phyloP scores from a whole-genome alignment of 768 basidiomycete genomes.

The Boletus eberwhitei region DNA sequence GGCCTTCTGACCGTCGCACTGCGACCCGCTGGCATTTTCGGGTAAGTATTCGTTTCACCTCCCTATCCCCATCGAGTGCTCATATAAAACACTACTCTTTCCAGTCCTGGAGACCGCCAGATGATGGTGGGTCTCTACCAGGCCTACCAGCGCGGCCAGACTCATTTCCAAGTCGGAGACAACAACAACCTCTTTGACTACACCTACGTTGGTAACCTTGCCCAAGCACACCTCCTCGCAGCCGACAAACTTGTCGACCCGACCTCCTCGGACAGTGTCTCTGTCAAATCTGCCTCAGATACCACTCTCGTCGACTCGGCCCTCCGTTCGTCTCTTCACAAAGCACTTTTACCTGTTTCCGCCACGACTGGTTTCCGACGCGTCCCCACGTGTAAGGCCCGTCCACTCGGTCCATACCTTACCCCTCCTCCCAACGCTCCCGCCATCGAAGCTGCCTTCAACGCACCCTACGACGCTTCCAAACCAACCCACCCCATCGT shows the following conservation, averaged over 20 bases:
- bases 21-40: constrained; percentile 93
- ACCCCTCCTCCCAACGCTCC: constrained; percentile 56
- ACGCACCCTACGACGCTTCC: constrained; percentile 38
- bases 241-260: constrained; percentile 73
- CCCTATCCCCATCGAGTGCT: background rate
- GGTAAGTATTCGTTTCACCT: constrained; percentile 46
- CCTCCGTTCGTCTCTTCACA: constrained; percentile 38
- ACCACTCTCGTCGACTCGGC: constrained; percentile 42
- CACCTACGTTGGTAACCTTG: constrained; percentile 96
- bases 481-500: constrained; percentile 50
- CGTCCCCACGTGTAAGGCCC: constrained; percentile 75
- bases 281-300: constrained; percentile 22
- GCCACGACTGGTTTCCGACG: constrained; percentile 61
- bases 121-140: constrained; percentile 74
- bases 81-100: background rate
- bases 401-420: constrained; percentile 81
- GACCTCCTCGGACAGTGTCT: constrained; percentile 35
- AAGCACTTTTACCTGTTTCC: constrained; percentile 58
- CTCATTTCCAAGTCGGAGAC: constrained; percentile 89
- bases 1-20: constrained; percentile 87
- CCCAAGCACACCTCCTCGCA: constrained; percentile 89
- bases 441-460: constrained; percentile 54
- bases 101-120: constrained; percentile 89
- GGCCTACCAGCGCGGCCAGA: constrained; percentile 78
- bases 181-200: constrained; percentile 94